Evolutionary conservation across 192 early-diverging fungal species (phyloP).

Genomic region (Coemansia sp.): DNA sequence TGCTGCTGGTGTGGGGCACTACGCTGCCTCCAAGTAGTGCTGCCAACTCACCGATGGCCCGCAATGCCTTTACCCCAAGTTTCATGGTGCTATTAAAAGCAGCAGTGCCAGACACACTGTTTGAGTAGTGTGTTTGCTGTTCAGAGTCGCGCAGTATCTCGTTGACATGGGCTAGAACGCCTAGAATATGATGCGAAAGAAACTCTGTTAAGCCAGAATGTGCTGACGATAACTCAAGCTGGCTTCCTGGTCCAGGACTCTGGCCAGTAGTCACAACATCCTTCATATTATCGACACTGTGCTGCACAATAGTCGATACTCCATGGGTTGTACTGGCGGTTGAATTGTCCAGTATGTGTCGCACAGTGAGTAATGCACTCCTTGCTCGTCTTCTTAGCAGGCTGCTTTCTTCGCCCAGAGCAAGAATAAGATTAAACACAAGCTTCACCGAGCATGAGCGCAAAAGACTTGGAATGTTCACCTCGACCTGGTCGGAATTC

Average conservation of each 20-base stretch:
- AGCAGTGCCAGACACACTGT: neutral
- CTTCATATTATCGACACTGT: constrained; percentile 28
- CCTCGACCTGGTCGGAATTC: constrained; percentile 34
- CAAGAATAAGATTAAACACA: constrained; percentile 48
- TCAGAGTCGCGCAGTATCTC: constrained; percentile 42
- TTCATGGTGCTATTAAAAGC: constrained; percentile 8
- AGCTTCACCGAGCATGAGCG: constrained; percentile 53
- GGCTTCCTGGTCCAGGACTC: constrained; percentile 19
- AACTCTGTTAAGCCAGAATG: constrained; percentile 31
- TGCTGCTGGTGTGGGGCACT: constrained; percentile 35
- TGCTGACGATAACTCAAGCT: neutral
- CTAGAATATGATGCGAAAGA: constrained; percentile 46
- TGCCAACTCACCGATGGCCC: constrained; percentile 42
- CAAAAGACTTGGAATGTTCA: constrained; percentile 50
- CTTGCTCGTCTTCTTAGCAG: constrained; percentile 41
- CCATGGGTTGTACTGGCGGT: constrained; percentile 20
- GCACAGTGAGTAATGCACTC: constrained; percentile 46
- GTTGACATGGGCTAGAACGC: constrained; percentile 54
- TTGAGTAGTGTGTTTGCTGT: neutral
- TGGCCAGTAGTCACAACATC: constrained; percentile 13
- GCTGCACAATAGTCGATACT: constrained; percentile 44
- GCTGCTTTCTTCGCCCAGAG: constrained; percentile 40
- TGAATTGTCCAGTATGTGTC: constrained; percentile 27
- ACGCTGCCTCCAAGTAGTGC: constrained; percentile 27
- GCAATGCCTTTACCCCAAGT: constrained; percentile 24